Conservation (phyloP, 2,329 filamentous ascomycete species). For the Shiraia sp. region DNA sequence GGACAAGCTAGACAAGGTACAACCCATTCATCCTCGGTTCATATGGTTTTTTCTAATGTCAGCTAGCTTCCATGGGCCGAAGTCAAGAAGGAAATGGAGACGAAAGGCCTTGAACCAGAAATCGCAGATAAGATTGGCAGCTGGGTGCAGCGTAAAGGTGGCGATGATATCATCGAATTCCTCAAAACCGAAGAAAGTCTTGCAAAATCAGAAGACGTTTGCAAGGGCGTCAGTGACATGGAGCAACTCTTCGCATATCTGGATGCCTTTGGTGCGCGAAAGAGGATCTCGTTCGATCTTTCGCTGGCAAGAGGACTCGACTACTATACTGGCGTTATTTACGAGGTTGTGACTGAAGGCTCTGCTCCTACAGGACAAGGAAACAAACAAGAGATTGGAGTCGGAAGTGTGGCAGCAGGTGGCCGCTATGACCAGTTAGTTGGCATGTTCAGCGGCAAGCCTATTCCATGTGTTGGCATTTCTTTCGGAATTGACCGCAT, state of each 20-base stretch:
- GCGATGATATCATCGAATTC: constrained; percentile 67
- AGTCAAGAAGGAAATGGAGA: constrained; percentile 90
- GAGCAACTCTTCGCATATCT: constrained; percentile 79
- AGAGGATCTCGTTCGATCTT: constrained; percentile 84
- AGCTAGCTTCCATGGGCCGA: constrained; percentile 72
- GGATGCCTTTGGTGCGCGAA: constrained; percentile 72
- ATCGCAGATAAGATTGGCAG: constrained; percentile 86
- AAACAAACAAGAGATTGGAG: constrained; percentile 60
- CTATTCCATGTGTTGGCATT: constrained; percentile 88
- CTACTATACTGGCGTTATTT: constrained; percentile 90
- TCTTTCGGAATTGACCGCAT: constrained; percentile 96
- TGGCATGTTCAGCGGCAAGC: constrained; percentile 88
- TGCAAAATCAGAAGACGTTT: constrained; percentile 66
- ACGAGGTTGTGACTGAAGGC: constrained; percentile 83
- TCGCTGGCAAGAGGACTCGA: constrained; percentile 89
- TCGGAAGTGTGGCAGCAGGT: constrained; percentile 86
- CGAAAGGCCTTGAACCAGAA: constrained; percentile 77
- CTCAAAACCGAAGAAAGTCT: constrained; percentile 29
- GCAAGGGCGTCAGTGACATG: constrained; percentile 81
- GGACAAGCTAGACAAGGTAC: constrained; percentile 89
- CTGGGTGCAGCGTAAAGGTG: constrained; percentile 78
- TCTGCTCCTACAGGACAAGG: constrained; percentile 59
- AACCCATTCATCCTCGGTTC: background rate
- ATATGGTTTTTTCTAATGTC: constrained; percentile 13
- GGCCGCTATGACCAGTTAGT: constrained; percentile 92